Evolutionary conservation across 805 yeast species (phyloP).

Genomic region (Sugiyamaella smithiae): DNA sequence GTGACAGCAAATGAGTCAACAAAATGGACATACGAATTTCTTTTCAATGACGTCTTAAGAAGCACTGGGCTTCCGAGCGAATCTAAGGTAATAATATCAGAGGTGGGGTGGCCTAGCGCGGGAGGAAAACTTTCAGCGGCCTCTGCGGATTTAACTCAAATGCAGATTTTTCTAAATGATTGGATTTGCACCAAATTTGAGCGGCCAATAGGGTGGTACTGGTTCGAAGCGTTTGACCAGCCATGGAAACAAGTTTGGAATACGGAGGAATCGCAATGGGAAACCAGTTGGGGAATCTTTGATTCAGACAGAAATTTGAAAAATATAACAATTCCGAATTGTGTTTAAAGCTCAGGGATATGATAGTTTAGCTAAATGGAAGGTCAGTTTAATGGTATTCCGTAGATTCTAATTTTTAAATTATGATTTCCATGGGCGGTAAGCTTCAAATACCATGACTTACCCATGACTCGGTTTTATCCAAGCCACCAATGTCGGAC

Average conservation of each 20-base stretch:
- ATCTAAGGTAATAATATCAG: slow-evolving; percentile 46
- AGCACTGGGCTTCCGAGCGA: slow-evolving; percentile 12
- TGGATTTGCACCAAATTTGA: slow-evolving; percentile 51
- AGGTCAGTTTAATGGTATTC: slow-evolving; percentile 1
- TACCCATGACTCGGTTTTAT: too few relatives aligned
- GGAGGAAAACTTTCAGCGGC: slow-evolving; percentile 53
- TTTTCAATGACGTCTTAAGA: slow-evolving; percentile 40
- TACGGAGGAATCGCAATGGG: slow-evolving; percentile 53
- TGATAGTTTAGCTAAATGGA: background rate
- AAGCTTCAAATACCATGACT: too few relatives aligned
- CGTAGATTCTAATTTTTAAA: too few relatives aligned
- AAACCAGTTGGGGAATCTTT: slow-evolving; percentile 70
- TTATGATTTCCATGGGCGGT: too few relatives aligned
- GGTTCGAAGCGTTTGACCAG: slow-evolving; percentile 70
- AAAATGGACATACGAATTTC: slow-evolving; percentile 51
- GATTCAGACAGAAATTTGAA: slow-evolving; percentile 46
- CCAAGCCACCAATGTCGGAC: too few relatives aligned
- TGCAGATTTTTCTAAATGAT: slow-evolving; percentile 47
- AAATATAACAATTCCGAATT: slow-evolving; percentile 41
- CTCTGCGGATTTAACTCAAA: slow-evolving; percentile 43
- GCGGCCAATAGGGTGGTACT: slow-evolving; percentile 49
- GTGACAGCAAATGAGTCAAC: slow-evolving; percentile 45
- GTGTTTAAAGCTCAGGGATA: slow-evolving; percentile 19
- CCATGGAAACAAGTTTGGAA: slow-evolving; percentile 63
- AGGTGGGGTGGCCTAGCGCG: slow-evolving; percentile 69